Evolutionary conservation across 305 asterid genomes (phyloP).

Genomic region (Rubia balearica): DNA sequence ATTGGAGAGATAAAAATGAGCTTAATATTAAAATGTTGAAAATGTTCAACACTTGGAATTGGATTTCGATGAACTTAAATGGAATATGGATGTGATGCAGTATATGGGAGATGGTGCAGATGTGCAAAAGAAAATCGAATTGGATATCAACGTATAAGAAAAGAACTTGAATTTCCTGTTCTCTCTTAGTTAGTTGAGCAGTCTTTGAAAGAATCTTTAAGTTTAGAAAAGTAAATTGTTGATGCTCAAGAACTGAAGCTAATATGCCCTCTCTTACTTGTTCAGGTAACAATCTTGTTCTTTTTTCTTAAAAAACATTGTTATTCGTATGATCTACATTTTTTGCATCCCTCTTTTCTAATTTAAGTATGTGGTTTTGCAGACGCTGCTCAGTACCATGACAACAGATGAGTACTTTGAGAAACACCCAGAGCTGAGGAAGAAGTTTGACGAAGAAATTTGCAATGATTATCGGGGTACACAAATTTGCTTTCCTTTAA

Average conservation of each 20-base stretch:
- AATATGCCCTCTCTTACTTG: too few relatives aligned
- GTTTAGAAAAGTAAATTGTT: conserved; percentile 76
- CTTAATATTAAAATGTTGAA: too few relatives aligned
- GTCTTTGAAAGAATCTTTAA: conserved; percentile 74
- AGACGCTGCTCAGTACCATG: conserved; percentile 82
- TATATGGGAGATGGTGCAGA: conserved; percentile 73
- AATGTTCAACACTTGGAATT: conserved; percentile 44
- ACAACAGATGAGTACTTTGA: conserved; percentile 93
- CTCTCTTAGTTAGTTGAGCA: conserved; percentile 59
- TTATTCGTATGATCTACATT: not conserved
- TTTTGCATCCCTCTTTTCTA: not conserved
- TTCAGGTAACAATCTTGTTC: not conserved
- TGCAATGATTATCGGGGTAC: conserved; percentile 96
- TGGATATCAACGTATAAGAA: not conserved
- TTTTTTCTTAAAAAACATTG: too few relatives aligned
- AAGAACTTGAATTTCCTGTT: not conserved
- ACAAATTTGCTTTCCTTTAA: conserved; percentile 23
- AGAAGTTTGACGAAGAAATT: conserved; percentile 94
- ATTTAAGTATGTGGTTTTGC: conserved; percentile 27
- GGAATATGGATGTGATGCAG: conserved; percentile 66
- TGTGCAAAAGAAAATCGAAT: conserved; percentile 47
- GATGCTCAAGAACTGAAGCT: conserved; percentile 54
- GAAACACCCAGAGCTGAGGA: conserved; percentile 94
- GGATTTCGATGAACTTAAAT: conserved; percentile 67
- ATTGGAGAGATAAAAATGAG: too few relatives aligned